These are phyloP conservation scores for Ustanciosporium gigantosporum DNA, from an alignment of 1,284 basidiomycete genomes.

Conservation along the genomic window DNA sequence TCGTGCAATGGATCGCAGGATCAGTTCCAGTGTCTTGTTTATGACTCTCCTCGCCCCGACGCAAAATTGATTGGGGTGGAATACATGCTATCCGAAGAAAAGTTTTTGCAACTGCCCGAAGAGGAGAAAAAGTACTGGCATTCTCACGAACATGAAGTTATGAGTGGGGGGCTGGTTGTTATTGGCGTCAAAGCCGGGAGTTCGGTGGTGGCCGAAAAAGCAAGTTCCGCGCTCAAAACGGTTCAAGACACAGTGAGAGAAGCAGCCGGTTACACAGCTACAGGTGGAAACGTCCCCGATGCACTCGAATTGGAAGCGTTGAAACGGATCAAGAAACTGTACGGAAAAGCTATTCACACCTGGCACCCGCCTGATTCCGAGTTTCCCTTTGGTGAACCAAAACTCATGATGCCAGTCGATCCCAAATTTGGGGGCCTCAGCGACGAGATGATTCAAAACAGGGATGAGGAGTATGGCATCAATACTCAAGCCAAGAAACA, in stretches of 20 bases:
- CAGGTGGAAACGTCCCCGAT: constrained; percentile 28
- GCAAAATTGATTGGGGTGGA: constrained; percentile 67
- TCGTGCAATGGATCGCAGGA: constrained; percentile 11
- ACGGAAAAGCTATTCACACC: constrained; percentile 7
- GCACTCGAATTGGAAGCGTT: constrained; percentile 19
- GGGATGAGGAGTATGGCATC: constrained; percentile 17
- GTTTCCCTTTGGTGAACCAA: constrained; percentile 19
- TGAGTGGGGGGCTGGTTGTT: constrained; percentile 65
- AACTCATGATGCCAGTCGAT: constrained; percentile 36
- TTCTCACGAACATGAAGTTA: constrained; percentile 65
- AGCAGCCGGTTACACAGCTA: constrained; percentile 1
- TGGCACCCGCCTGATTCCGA: not conserved
- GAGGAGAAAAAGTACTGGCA: constrained; percentile 68
- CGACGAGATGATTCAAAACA: constrained; percentile 3
- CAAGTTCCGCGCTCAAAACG: constrained; percentile 7
- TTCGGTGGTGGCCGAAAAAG: constrained; percentile 5
- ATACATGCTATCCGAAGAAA: constrained; percentile 65
- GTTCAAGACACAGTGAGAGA: constrained; percentile 10
- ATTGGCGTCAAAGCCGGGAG: constrained; percentile 20
- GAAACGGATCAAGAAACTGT: constrained; percentile 17
- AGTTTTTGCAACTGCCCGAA: constrained; percentile 63
- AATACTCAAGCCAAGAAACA: constrained; percentile 18
- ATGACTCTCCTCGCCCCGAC: constrained; percentile 64
- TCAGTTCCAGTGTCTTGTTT: constrained; percentile 62
- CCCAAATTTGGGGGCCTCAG: constrained; percentile 7